Conservation (phyloP, 352 stramenopile genomes). For the Phytophthora ohioensis region DNA sequence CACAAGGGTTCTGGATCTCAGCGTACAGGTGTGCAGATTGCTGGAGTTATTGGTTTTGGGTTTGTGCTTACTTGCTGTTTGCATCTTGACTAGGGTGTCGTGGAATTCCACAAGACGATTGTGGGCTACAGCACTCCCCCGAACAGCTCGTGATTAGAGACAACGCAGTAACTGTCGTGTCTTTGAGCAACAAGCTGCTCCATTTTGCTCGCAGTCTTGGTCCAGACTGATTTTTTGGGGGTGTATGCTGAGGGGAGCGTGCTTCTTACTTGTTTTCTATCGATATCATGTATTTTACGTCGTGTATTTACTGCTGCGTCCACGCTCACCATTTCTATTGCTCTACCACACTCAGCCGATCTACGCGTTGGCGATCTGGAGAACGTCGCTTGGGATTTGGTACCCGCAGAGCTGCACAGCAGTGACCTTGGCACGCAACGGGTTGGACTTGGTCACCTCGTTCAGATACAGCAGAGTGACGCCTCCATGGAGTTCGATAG, state of each 20-base stretch:
- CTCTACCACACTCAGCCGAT: conserved; percentile 1
- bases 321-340: conserved; percentile 7
- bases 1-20: conserved; percentile 75
- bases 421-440: conserved; percentile 74
- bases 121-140: conserved; percentile 57
- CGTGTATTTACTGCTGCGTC: conserved; percentile 13
- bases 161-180: conserved; percentile 7
- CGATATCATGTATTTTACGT: conserved; percentile 50
- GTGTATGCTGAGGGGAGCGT: conserved; percentile 6
- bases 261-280: conserved; percentile 24
- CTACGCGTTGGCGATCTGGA: conserved; percentile 70
- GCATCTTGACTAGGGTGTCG: conserved; percentile 58
- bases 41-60: neutral
- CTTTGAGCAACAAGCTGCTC: conserved; percentile 23
- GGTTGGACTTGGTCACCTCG: conserved; percentile 84
- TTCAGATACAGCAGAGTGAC: conserved; percentile 81
- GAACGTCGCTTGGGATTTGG: conserved; percentile 50
- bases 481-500: conserved; percentile 71
- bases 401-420: conserved; percentile 80
- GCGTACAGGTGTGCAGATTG: conserved; percentile 57
- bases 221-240: conserved; percentile 15
- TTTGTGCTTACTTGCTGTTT: conserved; percentile 18
- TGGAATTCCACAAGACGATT: conserved; percentile 75
- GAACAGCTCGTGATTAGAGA: conserved; percentile 35
- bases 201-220: conserved; percentile 24